phyloP scores from a whole-genome alignment of 805 yeast species.

The Lipomyces yamadae region DNA sequence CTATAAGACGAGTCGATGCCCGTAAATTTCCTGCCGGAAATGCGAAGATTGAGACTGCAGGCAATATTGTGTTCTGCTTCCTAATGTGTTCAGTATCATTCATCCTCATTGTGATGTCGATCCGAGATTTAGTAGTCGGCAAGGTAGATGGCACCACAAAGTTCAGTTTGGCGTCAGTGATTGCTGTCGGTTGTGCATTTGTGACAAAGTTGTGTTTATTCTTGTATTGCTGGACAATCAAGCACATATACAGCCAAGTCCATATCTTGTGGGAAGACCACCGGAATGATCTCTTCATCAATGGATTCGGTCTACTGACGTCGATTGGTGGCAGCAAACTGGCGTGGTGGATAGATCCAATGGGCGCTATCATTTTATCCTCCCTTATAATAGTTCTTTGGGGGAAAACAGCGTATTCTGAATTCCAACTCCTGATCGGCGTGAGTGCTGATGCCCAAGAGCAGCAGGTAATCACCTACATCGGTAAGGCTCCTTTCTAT shows the following conservation, averaged over 20 bases:
- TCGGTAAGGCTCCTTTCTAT: constrained; percentile 37
- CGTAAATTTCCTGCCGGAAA: constrained; percentile 27
- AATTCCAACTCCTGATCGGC: constrained; percentile 64
- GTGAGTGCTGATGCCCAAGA: constrained; percentile 59
- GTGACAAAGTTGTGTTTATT: constrained; percentile 21
- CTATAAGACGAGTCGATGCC: constrained; percentile 17
- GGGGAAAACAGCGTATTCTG: constrained; percentile 58
- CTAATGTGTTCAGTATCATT: constrained; percentile 30
- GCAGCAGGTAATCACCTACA: constrained; percentile 60
- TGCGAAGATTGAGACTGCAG: constrained; percentile 29
- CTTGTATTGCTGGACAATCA: constrained; percentile 25
- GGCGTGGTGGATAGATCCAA: constrained; percentile 57
- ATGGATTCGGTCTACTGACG: constrained; percentile 28
- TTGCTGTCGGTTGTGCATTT: constrained; percentile 26
- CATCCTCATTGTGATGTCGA: constrained; percentile 26
- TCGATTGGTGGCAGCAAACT: constrained; percentile 48
- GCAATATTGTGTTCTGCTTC: constrained; percentile 26
- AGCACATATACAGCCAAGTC: constrained; percentile 21
- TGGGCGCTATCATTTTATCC: constrained; percentile 61
- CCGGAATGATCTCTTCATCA: constrained; percentile 28
- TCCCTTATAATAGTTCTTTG: constrained; percentile 58
- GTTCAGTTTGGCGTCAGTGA: constrained; percentile 21
- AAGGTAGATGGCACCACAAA: neutral
- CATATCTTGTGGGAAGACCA: constrained; percentile 30
- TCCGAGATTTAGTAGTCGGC: constrained; percentile 15